phyloP scores from a whole-genome alignment of 2,329 filamentous ascomycete species.

The Myrmaecium sp. region DNA sequence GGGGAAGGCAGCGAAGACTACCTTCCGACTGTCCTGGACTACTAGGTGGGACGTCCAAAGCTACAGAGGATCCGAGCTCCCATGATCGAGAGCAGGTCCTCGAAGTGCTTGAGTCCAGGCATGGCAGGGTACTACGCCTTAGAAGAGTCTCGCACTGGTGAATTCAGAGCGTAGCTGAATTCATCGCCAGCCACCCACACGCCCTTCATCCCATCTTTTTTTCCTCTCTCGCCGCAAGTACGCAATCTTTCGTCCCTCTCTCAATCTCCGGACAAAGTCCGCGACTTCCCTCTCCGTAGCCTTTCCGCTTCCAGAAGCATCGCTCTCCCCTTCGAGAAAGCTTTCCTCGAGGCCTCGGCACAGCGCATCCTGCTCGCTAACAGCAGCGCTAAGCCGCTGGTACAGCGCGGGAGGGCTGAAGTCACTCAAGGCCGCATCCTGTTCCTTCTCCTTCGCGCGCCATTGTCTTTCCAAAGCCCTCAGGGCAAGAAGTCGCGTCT shows the following conservation, averaged over 20 bases:
- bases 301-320: constrained; percentile 23
- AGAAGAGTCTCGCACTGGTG: too few relatives aligned
- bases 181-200: constrained; percentile 78
- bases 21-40: too few relatives aligned
- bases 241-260: constrained; percentile 61
- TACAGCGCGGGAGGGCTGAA: constrained; percentile 82
- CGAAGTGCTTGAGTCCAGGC: too few relatives aligned
- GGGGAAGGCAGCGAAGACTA: too few relatives aligned
- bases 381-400: constrained; percentile 56
- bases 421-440: constrained; percentile 67
- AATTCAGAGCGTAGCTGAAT: too few relatives aligned
- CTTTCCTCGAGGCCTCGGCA: constrained; percentile 81
- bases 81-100: too few relatives aligned
- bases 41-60: too few relatives aligned
- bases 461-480: constrained; percentile 86
- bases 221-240: constrained; percentile 76
- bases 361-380: constrained; percentile 68
- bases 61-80: too few relatives aligned
- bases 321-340: constrained; percentile 51
- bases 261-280: constrained; percentile 70
- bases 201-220: constrained; percentile 86
- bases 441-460: constrained; percentile 72
- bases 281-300: constrained; percentile 66
- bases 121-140: too few relatives aligned
- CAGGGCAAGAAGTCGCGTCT: constrained; percentile 66